phyloP scores from a whole-genome alignment of 208 protist genomes.

The Trypanosoma cruzi region DNA sequence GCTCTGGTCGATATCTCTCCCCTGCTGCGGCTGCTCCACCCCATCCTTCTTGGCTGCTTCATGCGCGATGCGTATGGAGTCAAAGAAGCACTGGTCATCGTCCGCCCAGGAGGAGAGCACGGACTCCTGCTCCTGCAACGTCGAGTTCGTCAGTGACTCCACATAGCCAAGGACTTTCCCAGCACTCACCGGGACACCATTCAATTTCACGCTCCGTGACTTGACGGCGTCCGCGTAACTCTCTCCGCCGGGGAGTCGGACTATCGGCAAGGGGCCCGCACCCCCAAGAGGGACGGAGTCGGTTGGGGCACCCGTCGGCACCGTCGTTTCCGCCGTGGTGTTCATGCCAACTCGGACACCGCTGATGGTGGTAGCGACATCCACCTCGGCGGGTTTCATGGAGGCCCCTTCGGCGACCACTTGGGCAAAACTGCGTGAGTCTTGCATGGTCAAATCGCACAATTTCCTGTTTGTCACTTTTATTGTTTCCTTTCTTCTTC shows the following conservation, averaged over 20 bases:
- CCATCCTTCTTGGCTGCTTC: not conserved
- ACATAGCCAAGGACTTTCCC: conserved; percentile 10
- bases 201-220: conserved; percentile 29
- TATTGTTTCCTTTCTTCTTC: not conserved
- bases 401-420: conserved; percentile 7
- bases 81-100: conserved; percentile 53
- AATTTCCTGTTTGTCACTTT: not conserved
- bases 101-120: conserved; percentile 49
- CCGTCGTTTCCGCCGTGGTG: not conserved
- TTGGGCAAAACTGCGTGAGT: conserved; percentile 12
- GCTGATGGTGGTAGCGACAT: not conserved
- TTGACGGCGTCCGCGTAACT: conserved; percentile 39
- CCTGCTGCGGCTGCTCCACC: not conserved
- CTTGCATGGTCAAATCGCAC: not conserved
- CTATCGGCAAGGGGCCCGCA: not conserved
- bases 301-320: not conserved
- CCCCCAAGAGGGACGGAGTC: not conserved
- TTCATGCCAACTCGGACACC: not conserved
- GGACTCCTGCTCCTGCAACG: conserved; percentile 38
- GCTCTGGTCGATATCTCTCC: not conserved
- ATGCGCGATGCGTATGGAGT: conserved; percentile 25
- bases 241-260: not conserved
- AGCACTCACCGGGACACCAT: conserved; percentile 30
- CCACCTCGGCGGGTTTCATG: not conserved
- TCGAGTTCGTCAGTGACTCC: conserved; percentile 38